Evolutionary conservation across 2,329 filamentous ascomycete genomes (phyloP).

Genomic region (Pyrenophora graminea): DNA sequence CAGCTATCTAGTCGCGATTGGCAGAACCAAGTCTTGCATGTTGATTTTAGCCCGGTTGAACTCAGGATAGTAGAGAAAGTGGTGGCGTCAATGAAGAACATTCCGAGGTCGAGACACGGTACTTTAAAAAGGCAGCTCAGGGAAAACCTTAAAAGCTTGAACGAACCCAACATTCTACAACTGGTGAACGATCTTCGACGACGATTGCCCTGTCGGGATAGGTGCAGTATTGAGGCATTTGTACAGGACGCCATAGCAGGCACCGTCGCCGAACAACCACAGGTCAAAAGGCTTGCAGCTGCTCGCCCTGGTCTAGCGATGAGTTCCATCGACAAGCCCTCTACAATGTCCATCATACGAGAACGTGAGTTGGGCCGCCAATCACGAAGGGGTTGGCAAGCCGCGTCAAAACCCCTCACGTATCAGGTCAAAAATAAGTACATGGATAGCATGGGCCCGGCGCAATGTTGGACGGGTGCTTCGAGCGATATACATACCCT

Average conservation of each 20-base stretch:
- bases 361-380: conserved; percentile 41
- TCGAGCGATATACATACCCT: conserved; percentile 62
- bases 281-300: conserved; percentile 34
- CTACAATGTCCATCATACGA: conserved; percentile 31
- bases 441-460: conserved; percentile 50
- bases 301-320: conserved; percentile 19
- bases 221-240: conserved; percentile 36
- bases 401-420: conserved; percentile 25
- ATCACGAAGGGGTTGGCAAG: conserved; percentile 33
- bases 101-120: conserved; percentile 8
- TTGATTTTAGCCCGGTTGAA: conserved; percentile 40
- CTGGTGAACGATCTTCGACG: conserved; percentile 21
- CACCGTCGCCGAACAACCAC: conserved; percentile 23
- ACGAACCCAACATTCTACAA: conserved; percentile 30
- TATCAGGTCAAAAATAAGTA: conserved; percentile 35
- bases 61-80: conserved; percentile 26
- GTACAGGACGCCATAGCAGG: conserved; percentile 36
- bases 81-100: conserved; percentile 11
- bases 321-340: conserved; percentile 20
- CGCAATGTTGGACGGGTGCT: conserved; percentile 59
- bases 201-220: conserved; percentile 22
- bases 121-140: conserved; percentile 31
- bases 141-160: conserved; percentile 17
- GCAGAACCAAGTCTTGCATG: conserved; percentile 39
- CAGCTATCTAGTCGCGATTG: conserved; percentile 27